Conservation (phyloP, 495 filamentous ascomycete genomes). For the Geopyxis carbonaria region DNA sequence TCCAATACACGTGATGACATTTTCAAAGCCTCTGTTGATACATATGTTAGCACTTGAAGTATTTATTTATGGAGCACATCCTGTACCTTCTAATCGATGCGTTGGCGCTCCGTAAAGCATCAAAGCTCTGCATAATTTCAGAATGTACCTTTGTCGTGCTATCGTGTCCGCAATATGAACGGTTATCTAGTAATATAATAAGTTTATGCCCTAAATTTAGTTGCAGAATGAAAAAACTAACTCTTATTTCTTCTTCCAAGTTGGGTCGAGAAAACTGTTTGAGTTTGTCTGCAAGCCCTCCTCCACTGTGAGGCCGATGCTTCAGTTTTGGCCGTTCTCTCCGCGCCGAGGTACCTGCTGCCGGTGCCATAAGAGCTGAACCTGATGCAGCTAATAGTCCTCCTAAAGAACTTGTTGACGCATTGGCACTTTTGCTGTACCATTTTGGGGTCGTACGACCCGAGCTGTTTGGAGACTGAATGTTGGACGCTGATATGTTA, state of each 20-base stretch:
- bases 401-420: constrained; percentile 34
- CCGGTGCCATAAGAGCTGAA: constrained; percentile 22
- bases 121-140: constrained; percentile 68
- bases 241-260: constrained; percentile 49
- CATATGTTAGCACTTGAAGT: constrained; percentile 1
- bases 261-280: constrained; percentile 34
- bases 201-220: neutral
- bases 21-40: constrained; percentile 51
- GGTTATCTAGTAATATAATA: constrained; percentile 38
- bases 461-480: constrained; percentile 10
- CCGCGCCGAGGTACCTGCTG: constrained; percentile 11
- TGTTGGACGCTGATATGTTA: constrained; percentile 7
- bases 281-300: constrained; percentile 24
- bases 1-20: constrained; percentile 80
- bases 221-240: neutral
- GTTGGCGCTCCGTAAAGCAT: constrained; percentile 59
- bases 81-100: constrained; percentile 30
- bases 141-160: constrained; percentile 63
- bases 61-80: neutral
- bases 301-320: constrained; percentile 32
- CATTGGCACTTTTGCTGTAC: constrained; percentile 41
- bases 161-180: constrained; percentile 77
- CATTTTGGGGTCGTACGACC: constrained; percentile 50
- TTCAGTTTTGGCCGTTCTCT: constrained; percentile 29
- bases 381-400: constrained; percentile 30